Conservation (phyloP, 768 basidiomycete genomes). For the Chalciporus pseudorubinellus region DNA sequence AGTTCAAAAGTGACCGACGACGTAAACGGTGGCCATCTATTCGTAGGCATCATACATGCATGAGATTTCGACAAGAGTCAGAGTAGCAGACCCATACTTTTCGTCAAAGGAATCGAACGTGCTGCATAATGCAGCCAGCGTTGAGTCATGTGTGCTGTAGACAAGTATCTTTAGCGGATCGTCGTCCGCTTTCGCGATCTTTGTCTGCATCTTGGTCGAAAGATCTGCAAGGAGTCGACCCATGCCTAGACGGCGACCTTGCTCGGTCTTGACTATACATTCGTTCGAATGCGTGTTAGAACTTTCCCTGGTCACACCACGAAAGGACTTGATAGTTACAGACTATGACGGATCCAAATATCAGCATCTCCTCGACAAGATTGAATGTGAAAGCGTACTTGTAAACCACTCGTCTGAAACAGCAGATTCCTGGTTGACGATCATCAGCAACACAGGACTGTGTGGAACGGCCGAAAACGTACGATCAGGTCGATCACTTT, state of each 20-base stretch:
- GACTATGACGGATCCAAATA: conserved; percentile 13
- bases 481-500: conserved; percentile 58
- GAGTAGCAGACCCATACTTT: conserved; percentile 39
- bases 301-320: not conserved
- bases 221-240: conserved; percentile 70
- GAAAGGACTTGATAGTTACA: conserved; percentile 18
- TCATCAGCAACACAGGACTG: not conserved
- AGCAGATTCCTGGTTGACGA: conserved; percentile 55
- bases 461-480: conserved; percentile 12
- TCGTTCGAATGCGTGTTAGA: conserved; percentile 10
- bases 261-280: conserved; percentile 62
- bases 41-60: not conserved
- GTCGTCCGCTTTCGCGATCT: conserved; percentile 42
- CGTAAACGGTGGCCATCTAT: conserved; percentile 74
- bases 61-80: not conserved
- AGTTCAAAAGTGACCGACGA: conserved; percentile 74
- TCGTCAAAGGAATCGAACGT: conserved; percentile 76
- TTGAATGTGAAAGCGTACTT: conserved; percentile 34
- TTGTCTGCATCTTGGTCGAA: conserved; percentile 58
- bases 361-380: not conserved
- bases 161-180: conserved; percentile 64
- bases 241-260: conserved; percentile 75
- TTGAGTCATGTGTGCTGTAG: conserved; percentile 71
- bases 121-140: conserved; percentile 57
- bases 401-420: conserved; percentile 80